These are phyloP conservation scores for Solanum bulbocastanum DNA, from an alignment of 257 asterid species.

Conservation along the genomic window DNA sequence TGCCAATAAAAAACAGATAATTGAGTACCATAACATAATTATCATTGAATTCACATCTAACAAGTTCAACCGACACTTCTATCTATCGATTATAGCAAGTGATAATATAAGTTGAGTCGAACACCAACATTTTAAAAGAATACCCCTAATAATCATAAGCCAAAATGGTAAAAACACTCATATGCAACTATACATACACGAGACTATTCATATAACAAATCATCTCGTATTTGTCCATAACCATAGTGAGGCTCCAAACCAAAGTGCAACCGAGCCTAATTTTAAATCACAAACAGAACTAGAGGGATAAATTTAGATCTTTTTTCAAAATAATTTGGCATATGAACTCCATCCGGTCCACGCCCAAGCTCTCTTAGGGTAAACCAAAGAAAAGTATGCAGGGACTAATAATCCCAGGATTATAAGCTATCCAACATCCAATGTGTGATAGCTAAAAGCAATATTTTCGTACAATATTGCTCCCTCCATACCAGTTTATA, in stretches of 20 bases:
- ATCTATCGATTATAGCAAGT: background rate
- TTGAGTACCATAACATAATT: background rate
- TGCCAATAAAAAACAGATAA: slow-evolving; percentile 17
- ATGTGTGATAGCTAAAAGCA: background rate
- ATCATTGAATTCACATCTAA: background rate
- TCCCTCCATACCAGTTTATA: background rate
- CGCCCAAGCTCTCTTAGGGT: background rate
- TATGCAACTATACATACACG: background rate
- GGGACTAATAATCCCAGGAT: background rate
- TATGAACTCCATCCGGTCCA: background rate
- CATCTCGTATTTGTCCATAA: background rate
- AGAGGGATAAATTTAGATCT: background rate
- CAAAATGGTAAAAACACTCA: background rate
- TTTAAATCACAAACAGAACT: background rate
- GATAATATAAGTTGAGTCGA: background rate
- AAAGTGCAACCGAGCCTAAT: background rate
- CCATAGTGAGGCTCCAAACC: background rate
- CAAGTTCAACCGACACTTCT: background rate
- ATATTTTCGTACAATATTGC: background rate
- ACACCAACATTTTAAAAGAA: background rate
- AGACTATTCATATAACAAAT: background rate
- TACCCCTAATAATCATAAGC: background rate
- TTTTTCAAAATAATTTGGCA: background rate
- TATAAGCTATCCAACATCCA: background rate
- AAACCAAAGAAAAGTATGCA: background rate